These are phyloP conservation scores for Aspergillus ellipticus DNA, from an alignment of 495 filamentous ascomycete species.

Conservation along the genomic window DNA sequence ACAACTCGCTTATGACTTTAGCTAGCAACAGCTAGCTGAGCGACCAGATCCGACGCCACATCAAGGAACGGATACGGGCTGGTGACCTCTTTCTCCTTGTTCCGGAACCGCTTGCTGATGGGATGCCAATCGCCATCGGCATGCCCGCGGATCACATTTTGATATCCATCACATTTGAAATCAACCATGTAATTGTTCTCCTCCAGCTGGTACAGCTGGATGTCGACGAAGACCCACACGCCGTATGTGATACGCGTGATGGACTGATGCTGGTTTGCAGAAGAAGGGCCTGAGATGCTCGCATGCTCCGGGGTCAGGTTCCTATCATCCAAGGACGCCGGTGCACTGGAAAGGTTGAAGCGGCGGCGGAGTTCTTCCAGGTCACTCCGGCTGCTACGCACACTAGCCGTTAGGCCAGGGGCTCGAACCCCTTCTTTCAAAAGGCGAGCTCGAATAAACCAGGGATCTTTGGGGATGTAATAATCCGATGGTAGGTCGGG, in stretches of 20 bases:
- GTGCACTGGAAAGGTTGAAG: constrained; percentile 43
- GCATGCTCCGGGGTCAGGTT: constrained; percentile 26
- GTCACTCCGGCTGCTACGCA: constrained; percentile 56
- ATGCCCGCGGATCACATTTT: constrained; percentile 61
- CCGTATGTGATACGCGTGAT: constrained; percentile 39
- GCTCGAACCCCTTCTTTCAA: constrained; percentile 65
- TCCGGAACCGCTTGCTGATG: constrained; percentile 45
- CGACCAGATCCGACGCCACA: constrained; percentile 51
- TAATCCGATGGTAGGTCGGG: constrained; percentile 54
- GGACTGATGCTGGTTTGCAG: constrained; percentile 34
- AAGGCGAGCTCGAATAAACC: constrained; percentile 91
- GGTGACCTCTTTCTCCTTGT: constrained; percentile 54
- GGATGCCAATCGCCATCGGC: constrained; percentile 44
- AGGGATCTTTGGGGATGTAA: constrained; percentile 85
- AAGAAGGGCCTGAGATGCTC: constrained; percentile 37
- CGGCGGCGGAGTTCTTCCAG: constrained; percentile 48
- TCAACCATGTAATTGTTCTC: constrained; percentile 91
- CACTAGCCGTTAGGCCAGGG: constrained; percentile 48
- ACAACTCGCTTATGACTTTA: constrained; percentile 12
- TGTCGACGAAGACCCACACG: constrained; percentile 79
- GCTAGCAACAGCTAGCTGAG: constrained; percentile 49
- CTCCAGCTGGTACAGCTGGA: constrained; percentile 96
- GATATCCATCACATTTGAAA: constrained; percentile 98
- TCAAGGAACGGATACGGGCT: constrained; percentile 56
- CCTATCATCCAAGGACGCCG: constrained; percentile 34